These are phyloP conservation scores for Fusarium pseudocircinatum DNA, from an alignment of 2,329 filamentous ascomycete species.

Conservation along the genomic window DNA sequence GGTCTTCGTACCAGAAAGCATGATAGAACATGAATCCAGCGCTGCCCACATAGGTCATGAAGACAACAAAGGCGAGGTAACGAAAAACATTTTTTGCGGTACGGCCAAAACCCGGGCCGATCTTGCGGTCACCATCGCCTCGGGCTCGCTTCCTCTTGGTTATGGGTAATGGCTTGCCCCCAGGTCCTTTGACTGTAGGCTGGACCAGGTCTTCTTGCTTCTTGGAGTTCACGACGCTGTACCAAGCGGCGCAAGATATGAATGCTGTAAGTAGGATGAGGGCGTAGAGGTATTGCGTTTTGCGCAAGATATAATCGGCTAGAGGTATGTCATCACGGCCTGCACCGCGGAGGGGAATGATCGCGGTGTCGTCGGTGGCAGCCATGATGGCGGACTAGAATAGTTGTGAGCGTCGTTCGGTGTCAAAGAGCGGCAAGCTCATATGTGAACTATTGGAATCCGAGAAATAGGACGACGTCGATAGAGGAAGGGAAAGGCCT, in stretches of 20 bases:
- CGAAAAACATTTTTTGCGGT: slow-evolving; percentile 77
- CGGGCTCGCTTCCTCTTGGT: slow-evolving; percentile 65
- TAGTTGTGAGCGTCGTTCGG: slow-evolving; percentile 38
- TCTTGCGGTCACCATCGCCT: slow-evolving; percentile 56
- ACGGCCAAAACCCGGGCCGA: slow-evolving; percentile 68
- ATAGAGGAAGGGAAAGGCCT: slow-evolving; percentile 37
- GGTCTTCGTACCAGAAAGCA: slow-evolving; percentile 64
- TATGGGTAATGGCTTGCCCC: slow-evolving; percentile 84
- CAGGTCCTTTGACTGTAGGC: slow-evolving; percentile 75
- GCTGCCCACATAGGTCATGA: slow-evolving; percentile 80
- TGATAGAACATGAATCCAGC: slow-evolving; percentile 78
- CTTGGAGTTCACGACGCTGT: slow-evolving; percentile 63
- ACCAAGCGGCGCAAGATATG: slow-evolving; percentile 59
- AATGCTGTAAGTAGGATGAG: slow-evolving; percentile 63
- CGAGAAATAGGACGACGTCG: slow-evolving; percentile 25
- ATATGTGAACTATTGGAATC: slow-evolving; percentile 32
- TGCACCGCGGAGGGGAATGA: slow-evolving; percentile 39
- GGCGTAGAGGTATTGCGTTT: slow-evolving; percentile 62
- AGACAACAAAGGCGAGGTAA: slow-evolving; percentile 75
- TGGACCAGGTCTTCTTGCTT: slow-evolving; percentile 58
- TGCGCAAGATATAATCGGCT: slow-evolving; percentile 56
- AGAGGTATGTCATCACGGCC: slow-evolving; percentile 38
- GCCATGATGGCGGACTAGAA: slow-evolving; percentile 49
- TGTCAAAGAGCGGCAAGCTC: slow-evolving; percentile 36
- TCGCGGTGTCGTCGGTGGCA: slow-evolving; percentile 46